Percentiles rank a stretch among this genome's conserved stretches.
Conservation (phyloP, 2,329 filamentous ascomycete genomes). For the Coniochaeta prunicola region DNA sequence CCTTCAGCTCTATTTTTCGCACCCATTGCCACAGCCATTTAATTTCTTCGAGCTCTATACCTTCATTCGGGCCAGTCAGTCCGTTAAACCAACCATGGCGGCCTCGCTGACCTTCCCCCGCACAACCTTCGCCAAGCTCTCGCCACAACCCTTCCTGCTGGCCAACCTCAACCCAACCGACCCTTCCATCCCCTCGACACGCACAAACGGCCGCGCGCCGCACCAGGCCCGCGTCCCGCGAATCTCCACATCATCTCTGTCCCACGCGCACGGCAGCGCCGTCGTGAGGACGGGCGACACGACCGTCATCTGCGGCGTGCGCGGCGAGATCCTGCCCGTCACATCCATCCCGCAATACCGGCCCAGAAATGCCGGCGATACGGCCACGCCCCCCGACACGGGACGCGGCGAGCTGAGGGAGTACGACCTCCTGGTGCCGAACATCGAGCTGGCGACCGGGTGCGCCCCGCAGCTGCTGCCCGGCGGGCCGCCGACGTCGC, state of each 20-base stretch:
- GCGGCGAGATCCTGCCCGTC: slow-evolving; percentile 74
- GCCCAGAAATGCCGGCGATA: slow-evolving; percentile 27
- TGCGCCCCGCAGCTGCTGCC: slow-evolving; percentile 81
- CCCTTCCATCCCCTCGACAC: slow-evolving; percentile 40
- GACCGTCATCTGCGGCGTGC: slow-evolving; percentile 87
- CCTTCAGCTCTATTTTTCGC: not conserved
- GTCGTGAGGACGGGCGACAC: slow-evolving; percentile 86
- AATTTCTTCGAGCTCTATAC: not conserved
- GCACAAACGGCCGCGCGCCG: slow-evolving; percentile 75
- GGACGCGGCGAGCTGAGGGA: slow-evolving; percentile 41
- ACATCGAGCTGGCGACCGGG: slow-evolving; percentile 86
- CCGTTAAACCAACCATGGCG: slow-evolving; percentile 18
- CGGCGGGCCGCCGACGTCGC: slow-evolving; percentile 68
- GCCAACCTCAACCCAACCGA: slow-evolving; percentile 67
- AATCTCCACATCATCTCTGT: slow-evolving; percentile 75
- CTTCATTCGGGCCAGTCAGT: not conserved
- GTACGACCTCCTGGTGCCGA: slow-evolving; percentile 78
- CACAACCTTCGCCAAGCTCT: slow-evolving; percentile 80
- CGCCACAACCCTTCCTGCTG: slow-evolving; percentile 81
- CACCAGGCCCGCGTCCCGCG: slow-evolving; percentile 64
- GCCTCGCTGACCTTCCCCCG: slow-evolving; percentile 40
- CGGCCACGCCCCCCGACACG: too few species aligned
- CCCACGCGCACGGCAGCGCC: slow-evolving; percentile 83
- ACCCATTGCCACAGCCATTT: not conserved
- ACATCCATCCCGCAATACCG: slow-evolving; percentile 65